Conservation (phyloP, 257 asterid genomes). For the Solanum chmielewskii region DNA sequence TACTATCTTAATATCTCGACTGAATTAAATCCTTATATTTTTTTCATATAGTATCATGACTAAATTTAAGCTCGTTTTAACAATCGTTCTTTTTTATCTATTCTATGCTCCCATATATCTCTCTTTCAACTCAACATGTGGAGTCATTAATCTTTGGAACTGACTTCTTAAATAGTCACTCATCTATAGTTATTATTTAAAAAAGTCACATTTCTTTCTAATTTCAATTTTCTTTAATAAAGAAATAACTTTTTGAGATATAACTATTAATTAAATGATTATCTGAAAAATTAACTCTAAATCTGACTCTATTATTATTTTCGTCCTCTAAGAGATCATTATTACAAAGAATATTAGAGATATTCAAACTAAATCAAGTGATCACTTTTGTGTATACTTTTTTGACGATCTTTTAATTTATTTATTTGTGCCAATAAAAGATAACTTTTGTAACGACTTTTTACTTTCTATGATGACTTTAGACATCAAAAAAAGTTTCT, state of each 20-base stretch:
- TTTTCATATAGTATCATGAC: neutral
- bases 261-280: too few relatives aligned
- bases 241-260: too few relatives aligned
- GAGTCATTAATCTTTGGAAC: neutral
- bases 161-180: neutral
- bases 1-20: too few relatives aligned
- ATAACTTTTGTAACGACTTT: neutral
- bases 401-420: neutral
- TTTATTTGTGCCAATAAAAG: neutral
- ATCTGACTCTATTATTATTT: neutral
- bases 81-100: too few relatives aligned
- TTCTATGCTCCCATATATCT: neutral
- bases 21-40: neutral
- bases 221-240: too few relatives aligned
- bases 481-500: neutral
- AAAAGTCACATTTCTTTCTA: too few relatives aligned
- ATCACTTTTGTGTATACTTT: neutral
- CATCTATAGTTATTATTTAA: too few relatives aligned
- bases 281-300: too few relatives aligned
- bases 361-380: neutral
- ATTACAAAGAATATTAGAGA: neutral
- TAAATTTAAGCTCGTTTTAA: too few relatives aligned
- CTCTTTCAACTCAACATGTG: neutral
- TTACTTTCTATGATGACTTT: neutral
- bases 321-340: neutral